Base-by-base conservation (phyloP, 208 protist genomes). In the Wallacemonas sp. region DNA sequence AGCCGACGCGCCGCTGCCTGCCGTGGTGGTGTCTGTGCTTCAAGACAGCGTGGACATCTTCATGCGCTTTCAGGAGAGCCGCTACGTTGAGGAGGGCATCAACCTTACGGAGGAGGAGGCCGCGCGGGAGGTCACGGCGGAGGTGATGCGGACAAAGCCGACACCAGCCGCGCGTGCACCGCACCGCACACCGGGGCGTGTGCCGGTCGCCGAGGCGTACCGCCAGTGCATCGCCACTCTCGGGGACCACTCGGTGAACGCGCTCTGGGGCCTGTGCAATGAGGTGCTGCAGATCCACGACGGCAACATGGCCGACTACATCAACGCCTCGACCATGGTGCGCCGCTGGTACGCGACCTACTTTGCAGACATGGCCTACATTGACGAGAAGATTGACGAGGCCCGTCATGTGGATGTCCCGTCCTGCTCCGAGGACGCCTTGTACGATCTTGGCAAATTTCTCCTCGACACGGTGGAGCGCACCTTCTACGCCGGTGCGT, bases 401-500 rank as follows among this genome's bases (percentile, higher is more conserved):
- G 76, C 90, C 50, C 46, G 33, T 1, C n/a, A n/a, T 8, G 20
- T 66, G 12, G 22, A 68, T 11, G 57, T 75, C 10, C 59, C 26
- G 5, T n/a, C 36, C 2, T 46, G 52, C 32, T 38, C 49, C 14
- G 44, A 61, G 12, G 82, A 67, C 16, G 64, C 66, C 4, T 52
- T 83, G 14, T 73, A 85, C 31, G 74, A 67, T 22, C 49, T 91
- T 48, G 72, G 81, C 2, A 75, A 72, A 0, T 65, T 70, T 1
- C 84, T 81, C 49, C 76, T 93, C 44, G 74, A 79, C 42, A 59
- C 68, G 55, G 74, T 90, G 20, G 81, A 93, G 65, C 65, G 79
- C 0, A 61, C 69, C 7, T 91, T 95, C 44, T 77, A 91, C 36
- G 72, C 77, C 26, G 89, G 86, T 10, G 63, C 73, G 39, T 91